These are phyloP conservation scores for Sporobolomyces roseus DNA, from an alignment of 768 basidiomycete species.

Conservation along the genomic window DNA sequence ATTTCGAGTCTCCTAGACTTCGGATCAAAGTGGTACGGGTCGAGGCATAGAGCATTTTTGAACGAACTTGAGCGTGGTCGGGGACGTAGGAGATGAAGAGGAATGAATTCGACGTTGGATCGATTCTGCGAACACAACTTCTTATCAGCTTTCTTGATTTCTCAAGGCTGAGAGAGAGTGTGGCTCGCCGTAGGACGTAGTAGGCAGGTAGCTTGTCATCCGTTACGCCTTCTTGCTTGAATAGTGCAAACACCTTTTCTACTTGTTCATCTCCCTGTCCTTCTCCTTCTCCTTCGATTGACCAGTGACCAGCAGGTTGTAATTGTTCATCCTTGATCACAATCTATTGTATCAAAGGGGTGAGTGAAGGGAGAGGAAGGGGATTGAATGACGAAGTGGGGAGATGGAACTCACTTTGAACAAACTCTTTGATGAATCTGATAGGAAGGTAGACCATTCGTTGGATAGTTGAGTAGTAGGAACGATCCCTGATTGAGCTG, in stretches of 20 bases:
- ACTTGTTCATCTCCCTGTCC: no score
- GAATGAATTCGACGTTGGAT: conserved; percentile 9
- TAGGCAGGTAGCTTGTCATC: conserved; percentile 68
- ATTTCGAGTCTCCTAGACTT: conserved; percentile 67
- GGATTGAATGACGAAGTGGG: neutral
- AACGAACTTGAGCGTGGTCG: conserved; percentile 70
- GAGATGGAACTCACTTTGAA: conserved; percentile 27
- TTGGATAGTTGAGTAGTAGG: neutral
- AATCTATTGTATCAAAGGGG: neutral
- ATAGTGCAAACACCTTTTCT: conserved; percentile 58
- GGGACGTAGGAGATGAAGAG: conserved; percentile 74
- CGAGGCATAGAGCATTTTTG: conserved; percentile 90
- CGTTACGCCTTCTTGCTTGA: conserved; percentile 58
- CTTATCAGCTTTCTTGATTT: no score
- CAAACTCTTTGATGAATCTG: neutral
- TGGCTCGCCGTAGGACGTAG: conserved; percentile 54
- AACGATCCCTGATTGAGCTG: conserved; percentile 26
- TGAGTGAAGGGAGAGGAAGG: neutral
- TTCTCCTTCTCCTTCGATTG: neutral
- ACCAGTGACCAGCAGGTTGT: conserved; percentile 1
- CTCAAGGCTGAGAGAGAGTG: neutral
- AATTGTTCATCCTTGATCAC: conserved; percentile 22
- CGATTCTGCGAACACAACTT: neutral
- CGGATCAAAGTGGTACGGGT: conserved; percentile 66
- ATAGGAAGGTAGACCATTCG: neutral